phyloP scores from a whole-genome alignment of 805 yeast genomes.

The Metschnikowia kofuensis region DNA sequence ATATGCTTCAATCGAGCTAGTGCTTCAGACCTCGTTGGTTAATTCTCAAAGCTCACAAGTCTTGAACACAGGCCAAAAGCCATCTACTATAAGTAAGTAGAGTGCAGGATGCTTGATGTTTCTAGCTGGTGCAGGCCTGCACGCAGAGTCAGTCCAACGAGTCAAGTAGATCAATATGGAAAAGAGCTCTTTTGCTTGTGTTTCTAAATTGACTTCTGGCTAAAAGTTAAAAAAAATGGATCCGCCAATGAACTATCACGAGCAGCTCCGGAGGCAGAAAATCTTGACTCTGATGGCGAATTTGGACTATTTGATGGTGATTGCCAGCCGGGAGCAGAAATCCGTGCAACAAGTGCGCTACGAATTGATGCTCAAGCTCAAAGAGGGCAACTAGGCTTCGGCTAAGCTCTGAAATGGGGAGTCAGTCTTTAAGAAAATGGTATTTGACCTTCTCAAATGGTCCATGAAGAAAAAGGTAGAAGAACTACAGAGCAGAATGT shows the following conservation, averaged over 20 bases:
- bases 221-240: neutral
- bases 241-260: slow-evolving; percentile 16
- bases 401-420: no score
- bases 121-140: neutral
- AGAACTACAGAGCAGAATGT: no score
- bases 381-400: slow-evolving; percentile 1
- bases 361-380: slow-evolving; percentile 31
- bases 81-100: no score
- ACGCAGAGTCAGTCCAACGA: neutral
- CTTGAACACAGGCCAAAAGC: no score
- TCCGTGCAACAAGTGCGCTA: slow-evolving; percentile 42
- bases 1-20: no score
- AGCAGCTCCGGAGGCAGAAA: slow-evolving; percentile 27
- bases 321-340: slow-evolving; percentile 41
- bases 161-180: no score
- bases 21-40: no score
- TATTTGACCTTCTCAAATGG: neutral
- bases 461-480: no score
- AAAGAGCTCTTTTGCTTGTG: no score
- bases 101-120: no score
- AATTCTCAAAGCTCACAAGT: no score
- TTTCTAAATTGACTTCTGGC: no score
- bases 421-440: neutral
- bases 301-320: slow-evolving; percentile 34
- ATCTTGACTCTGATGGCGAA: slow-evolving; percentile 40